A percentile compares a stretch with the other conserved stretches of the same genome.
phyloP scores from a whole-genome alignment of 805 yeast genomes.

The Candida loeiensis region DNA sequence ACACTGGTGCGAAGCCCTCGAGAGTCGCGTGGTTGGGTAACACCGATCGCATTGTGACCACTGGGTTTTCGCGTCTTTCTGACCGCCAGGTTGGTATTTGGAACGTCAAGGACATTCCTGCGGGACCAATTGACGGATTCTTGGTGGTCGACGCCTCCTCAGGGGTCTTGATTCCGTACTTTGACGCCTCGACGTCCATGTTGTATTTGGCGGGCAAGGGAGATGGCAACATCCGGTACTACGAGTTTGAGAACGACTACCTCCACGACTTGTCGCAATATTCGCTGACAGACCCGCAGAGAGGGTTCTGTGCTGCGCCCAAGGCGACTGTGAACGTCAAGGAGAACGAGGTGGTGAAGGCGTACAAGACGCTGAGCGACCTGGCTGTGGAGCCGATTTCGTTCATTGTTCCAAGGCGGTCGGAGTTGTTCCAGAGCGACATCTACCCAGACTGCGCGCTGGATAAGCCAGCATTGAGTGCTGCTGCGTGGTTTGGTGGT shows the following conservation, averaged over 20 bases:
- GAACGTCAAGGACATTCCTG: constrained; percentile 70
- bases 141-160: constrained; percentile 83
- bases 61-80: constrained; percentile 89
- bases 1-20: constrained; percentile 86
- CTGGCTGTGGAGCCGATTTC: constrained; percentile 83
- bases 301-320: constrained; percentile 92
- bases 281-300: constrained; percentile 86
- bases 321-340: constrained; percentile 72
- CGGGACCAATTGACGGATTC: constrained; percentile 89
- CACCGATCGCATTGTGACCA: constrained; percentile 78
- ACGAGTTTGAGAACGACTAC: constrained; percentile 81
- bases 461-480: constrained; percentile 68
- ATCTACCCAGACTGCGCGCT: constrained; percentile 92
- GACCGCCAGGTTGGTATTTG: constrained; percentile 96
- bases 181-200: constrained; percentile 74
- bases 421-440: constrained; percentile 89
- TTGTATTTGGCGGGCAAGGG: constrained; percentile 95
- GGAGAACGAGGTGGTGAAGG: constrained; percentile 79
- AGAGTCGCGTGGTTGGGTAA: constrained; percentile 91
- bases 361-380: constrained; percentile 87
- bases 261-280: constrained; percentile 83
- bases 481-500: constrained; percentile 78
- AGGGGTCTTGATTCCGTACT: constrained; percentile 90
- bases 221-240: constrained; percentile 95
- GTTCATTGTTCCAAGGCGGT: constrained; percentile 88